A percentile compares a stretch with the other conserved stretches of the same genome.
phyloP scores from a whole-genome alignment of 2,329 filamentous ascomycete genomes.

The Phaeosphaeria sp. region DNA sequence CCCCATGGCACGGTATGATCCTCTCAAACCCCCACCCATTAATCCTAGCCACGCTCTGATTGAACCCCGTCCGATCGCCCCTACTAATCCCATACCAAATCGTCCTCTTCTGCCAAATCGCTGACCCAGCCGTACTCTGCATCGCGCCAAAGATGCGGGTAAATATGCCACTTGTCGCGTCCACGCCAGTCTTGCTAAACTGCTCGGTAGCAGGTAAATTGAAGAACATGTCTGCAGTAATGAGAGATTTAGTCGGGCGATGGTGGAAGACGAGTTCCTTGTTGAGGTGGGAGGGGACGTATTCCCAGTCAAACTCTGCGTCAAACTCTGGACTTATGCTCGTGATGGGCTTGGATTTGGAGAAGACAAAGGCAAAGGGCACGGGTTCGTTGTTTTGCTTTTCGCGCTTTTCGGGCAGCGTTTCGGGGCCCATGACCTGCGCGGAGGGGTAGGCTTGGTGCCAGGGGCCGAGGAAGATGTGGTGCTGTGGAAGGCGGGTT shows the following conservation, averaged over 20 bases:
- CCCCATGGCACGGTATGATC: conserved; percentile 91
- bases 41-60: conserved; percentile 72
- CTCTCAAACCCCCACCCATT: conserved; percentile 82
- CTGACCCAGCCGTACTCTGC: conserved; percentile 67
- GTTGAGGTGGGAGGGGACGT: conserved; percentile 79
- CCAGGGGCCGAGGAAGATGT: conserved; percentile 92
- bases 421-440: conserved; percentile 80
- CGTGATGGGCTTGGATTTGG: conserved; percentile 43
- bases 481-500: too few relatives aligned
- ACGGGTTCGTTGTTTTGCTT: conserved; percentile 64
- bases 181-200: conserved; percentile 64
- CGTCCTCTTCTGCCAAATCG: conserved; percentile 74
- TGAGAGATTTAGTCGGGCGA: conserved; percentile 77
- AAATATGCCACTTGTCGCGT: conserved; percentile 62
- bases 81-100: conserved; percentile 76
- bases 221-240: conserved; percentile 91
- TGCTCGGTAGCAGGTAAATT: conserved; percentile 89
- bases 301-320: conserved; percentile 82
- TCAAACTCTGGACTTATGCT: conserved; percentile 80
- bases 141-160: conserved; percentile 65
- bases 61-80: conserved; percentile 71
- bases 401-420: conserved; percentile 81
- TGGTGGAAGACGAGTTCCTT: conserved; percentile 89
- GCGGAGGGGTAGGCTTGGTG: conserved; percentile 78
- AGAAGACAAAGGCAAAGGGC: conserved; percentile 70